phyloP scores from a whole-genome alignment of 768 basidiomycete genomes.

The Phaeotremella fagi region DNA sequence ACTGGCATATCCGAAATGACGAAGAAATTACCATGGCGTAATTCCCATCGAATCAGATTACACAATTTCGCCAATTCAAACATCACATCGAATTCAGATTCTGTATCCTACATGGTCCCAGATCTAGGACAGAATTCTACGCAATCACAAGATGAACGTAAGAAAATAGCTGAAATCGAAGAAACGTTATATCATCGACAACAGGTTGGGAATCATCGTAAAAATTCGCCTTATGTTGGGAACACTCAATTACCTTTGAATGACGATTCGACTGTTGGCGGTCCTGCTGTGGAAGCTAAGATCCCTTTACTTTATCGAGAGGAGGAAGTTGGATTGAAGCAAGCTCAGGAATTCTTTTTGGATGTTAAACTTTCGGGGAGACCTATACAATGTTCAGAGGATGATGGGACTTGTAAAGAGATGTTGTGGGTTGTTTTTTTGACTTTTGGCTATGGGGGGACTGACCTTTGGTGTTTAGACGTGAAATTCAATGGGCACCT shows the following conservation, averaged over 20 bases:
- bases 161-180: background rate
- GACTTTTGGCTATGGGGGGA: background rate
- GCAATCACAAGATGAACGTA: background rate
- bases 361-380: conserved; percentile 44
- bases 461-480: conserved; percentile 5
- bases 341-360: conserved; percentile 34
- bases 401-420: conserved; percentile 45
- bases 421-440: conserved; percentile 31
- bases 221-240: background rate
- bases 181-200: background rate
- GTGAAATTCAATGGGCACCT: conserved; percentile 41
- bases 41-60: conserved; percentile 44
- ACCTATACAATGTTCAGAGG: conserved; percentile 45
- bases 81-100: conserved; percentile 17
- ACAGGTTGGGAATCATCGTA: background rate
- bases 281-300: background rate
- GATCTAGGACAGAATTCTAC: conserved; percentile 23
- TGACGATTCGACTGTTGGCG: background rate
- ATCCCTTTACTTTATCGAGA: conserved; percentile 14
- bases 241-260: background rate
- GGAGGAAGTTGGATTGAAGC: conserved; percentile 18
- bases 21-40: conserved; percentile 33
- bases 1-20: conserved; percentile 48
- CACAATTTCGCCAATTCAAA: conserved; percentile 43
- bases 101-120: conserved; percentile 29